Conservation (phyloP, 2,329 filamentous ascomycete genomes). For the Arthroderma sp. region DNA sequence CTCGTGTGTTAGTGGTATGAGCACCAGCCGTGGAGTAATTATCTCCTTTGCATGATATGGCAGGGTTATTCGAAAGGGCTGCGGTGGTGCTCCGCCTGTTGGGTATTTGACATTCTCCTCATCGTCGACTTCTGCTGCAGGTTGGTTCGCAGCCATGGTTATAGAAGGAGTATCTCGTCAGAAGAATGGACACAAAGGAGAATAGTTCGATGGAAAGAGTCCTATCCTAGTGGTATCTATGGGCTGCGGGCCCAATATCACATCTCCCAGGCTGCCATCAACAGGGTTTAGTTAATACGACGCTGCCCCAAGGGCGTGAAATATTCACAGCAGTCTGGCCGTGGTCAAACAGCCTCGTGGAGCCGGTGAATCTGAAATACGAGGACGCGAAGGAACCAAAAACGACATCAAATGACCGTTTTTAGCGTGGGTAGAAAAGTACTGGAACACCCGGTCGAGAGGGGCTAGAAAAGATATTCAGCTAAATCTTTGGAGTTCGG, state of each 20-base stretch:
- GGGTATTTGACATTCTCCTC: slow-evolving; percentile 9
- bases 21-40: slow-evolving; percentile 9
- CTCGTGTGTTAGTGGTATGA: neutral
- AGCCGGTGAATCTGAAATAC: neutral
- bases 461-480: too few relatives aligned
- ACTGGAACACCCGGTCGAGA: too few relatives aligned
- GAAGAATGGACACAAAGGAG: neutral
- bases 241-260: neutral
- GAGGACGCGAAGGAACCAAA: neutral
- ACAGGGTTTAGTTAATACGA: neutral
- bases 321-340: too few relatives aligned
- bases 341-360: too few relatives aligned
- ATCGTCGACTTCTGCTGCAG: neutral
- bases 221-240: neutral
- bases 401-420: neutral
- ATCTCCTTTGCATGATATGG: slow-evolving; percentile 7
- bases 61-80: slow-evolving; percentile 7
- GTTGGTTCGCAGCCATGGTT: neutral
- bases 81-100: slow-evolving; percentile 8
- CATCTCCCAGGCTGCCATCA: neutral
- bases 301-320: neutral
- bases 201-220: neutral
- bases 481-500: too few relatives aligned
- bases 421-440: too few relatives aligned
- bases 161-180: neutral